Percentiles rank a stretch among this genome's conserved stretches.
Conservation (phyloP, 2,329 filamentous ascomycete genomes). For the Diplocarpon rosae region DNA sequence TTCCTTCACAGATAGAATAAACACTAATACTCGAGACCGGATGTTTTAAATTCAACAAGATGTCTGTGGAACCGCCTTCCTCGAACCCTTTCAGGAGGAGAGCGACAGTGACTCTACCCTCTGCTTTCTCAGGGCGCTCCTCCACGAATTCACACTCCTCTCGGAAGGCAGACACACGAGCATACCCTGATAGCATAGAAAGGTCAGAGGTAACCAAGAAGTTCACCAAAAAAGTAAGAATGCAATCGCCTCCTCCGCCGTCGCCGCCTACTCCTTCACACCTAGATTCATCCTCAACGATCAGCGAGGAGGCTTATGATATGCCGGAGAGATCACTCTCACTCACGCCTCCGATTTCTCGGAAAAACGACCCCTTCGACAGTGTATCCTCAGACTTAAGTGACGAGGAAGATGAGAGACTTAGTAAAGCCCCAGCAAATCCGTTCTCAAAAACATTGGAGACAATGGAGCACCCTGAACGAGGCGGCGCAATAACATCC, state of each 20-base stretch:
- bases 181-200: conserved; percentile 7
- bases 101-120: conserved; percentile 10
- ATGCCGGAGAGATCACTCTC: conserved; percentile 16
- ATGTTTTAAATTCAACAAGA: conserved; percentile 8
- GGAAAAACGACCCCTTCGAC: conserved; percentile 26
- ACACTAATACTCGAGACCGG: not conserved
- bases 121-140: conserved; percentile 11
- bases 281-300: conserved; percentile 37
- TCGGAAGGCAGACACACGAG: conserved; percentile 10
- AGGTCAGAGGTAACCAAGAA: conserved; percentile 15
- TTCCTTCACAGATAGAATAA: not conserved
- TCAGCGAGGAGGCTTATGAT: conserved; percentile 19
- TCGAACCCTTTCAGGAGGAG: conserved; percentile 28
- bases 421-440: conserved; percentile 32
- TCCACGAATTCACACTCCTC: conserved; percentile 12
- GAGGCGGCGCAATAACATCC: conserved; percentile 11
- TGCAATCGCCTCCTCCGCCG: conserved; percentile 53
- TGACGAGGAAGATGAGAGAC: conserved; percentile 15
- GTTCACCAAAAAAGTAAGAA: conserved; percentile 50
- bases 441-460: conserved; percentile 46
- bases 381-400: conserved; percentile 25
- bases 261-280: conserved; percentile 31
- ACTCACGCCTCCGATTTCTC: conserved; percentile 25
- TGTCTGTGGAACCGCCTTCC: conserved; percentile 23
- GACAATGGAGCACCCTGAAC: conserved; percentile 34